These are phyloP conservation scores for Chrysanthemum seticuspe DNA, from an alignment of 129 eudicot species.

Conservation along the genomic window DNA sequence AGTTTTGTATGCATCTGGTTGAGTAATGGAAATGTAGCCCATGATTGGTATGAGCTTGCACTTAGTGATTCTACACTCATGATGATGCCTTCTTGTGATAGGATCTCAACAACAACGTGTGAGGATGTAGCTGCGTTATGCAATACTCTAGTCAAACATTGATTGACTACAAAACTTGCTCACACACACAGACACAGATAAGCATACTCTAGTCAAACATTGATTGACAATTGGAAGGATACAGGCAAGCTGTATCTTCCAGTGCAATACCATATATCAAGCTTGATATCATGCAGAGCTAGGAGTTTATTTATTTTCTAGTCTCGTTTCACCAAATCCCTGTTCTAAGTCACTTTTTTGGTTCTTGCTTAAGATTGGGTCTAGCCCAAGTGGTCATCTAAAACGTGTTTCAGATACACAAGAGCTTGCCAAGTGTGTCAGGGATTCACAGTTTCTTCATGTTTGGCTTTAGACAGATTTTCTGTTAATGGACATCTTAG, in stretches of 20 bases:
- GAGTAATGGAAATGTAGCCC: too few relatives aligned
- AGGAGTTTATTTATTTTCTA: not conserved
- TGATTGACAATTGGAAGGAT: not conserved
- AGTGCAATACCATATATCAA: not conserved
- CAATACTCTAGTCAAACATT: too few relatives aligned
- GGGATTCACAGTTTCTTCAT: not conserved
- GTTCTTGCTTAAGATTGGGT: not conserved
- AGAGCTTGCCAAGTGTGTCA: not conserved
- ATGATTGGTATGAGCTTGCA: too few relatives aligned
- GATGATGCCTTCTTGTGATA: too few relatives aligned
- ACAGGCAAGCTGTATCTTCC: not conserved
- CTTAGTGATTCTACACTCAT: too few relatives aligned
- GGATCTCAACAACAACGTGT: too few relatives aligned
- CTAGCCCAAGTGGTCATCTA: not conserved
- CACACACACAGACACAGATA: not conserved
- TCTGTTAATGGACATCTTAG: not conserved
- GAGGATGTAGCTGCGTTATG: too few relatives aligned
- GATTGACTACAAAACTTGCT: too few relatives aligned
- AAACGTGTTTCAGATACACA: constrained; percentile 1
- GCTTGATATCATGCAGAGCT: not conserved
- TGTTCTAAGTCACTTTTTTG: too few relatives aligned
- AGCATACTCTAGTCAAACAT: not conserved
- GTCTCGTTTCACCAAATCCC: too few relatives aligned
- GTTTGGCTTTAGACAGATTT: not conserved
- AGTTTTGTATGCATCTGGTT: too few relatives aligned